Conservation (phyloP, 345 rosid species). For the Lepidium aucheri region DNA sequence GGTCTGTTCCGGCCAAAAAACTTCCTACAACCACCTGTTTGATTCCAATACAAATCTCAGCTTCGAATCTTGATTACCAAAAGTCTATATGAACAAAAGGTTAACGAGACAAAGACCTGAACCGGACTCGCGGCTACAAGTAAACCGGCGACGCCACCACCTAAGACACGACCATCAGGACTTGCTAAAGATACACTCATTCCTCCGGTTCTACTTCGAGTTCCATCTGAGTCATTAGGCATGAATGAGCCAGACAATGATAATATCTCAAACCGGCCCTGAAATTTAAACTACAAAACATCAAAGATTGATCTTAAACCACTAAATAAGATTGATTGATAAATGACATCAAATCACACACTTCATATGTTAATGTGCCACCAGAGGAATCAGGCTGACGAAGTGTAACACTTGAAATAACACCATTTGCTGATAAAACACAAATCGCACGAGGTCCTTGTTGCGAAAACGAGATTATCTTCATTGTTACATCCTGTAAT, state of each 20-base stretch:
- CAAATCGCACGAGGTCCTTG: slow-evolving; percentile 99
- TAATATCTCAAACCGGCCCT: slow-evolving; percentile 97
- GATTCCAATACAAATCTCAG: background rate
- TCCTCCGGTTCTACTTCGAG: slow-evolving; percentile 90
- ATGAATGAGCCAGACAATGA: slow-evolving; percentile 96
- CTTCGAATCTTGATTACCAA: background rate
- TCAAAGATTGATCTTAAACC: background rate
- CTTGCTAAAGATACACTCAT: slow-evolving; percentile 93
- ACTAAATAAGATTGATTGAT: background rate
- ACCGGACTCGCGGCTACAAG: slow-evolving; percentile 89
- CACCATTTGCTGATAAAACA: slow-evolving; percentile 85
- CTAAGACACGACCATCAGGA: slow-evolving; percentile 94
- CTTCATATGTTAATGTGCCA: slow-evolving; percentile 98
- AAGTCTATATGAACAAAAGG: too few relatives aligned
- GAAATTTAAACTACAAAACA: slow-evolving; percentile 13
- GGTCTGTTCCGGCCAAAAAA: slow-evolving; percentile 59
- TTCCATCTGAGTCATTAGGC: slow-evolving; percentile 79
- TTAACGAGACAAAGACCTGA: slow-evolving; percentile 40
- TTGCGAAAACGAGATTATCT: slow-evolving; percentile 96
- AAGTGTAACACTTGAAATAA: slow-evolving; percentile 88
- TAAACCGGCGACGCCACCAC: slow-evolving; percentile 92
- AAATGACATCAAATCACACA: slow-evolving; percentile 9
- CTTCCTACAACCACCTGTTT: slow-evolving; percentile 89
- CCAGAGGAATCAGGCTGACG: slow-evolving; percentile 99
- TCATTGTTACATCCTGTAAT: slow-evolving; percentile 82